Conservation (phyloP, 129 eudicot genomes). For the Helianthus annuus region DNA sequence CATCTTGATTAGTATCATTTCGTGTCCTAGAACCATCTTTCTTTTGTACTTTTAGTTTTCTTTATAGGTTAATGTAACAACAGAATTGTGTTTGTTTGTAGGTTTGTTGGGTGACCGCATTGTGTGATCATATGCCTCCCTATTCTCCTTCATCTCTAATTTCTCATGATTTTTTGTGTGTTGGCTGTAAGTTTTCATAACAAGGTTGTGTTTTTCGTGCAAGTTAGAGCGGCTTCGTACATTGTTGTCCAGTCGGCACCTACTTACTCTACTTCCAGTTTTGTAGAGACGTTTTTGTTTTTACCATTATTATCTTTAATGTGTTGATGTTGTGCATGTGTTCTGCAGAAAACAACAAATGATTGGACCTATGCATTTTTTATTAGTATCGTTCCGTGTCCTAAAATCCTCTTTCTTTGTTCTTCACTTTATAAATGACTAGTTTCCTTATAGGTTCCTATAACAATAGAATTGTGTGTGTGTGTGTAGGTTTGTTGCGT, state of each 20-base stretch:
- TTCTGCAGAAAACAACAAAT: not conserved
- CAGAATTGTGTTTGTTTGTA: no score
- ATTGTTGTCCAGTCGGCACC: not conserved
- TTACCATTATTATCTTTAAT: not conserved
- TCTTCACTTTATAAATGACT: not conserved
- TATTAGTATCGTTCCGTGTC: not conserved
- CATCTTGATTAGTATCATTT: no score
- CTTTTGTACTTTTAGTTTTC: no score
- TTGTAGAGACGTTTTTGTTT: not conserved
- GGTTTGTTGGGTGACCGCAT: no score
- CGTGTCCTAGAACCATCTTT: no score
- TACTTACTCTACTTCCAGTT: not conserved
- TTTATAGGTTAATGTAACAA: no score
- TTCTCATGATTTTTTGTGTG: not conserved
- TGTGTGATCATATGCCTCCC: no score
- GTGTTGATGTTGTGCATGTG: not conserved
- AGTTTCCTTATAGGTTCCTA: not conserved
- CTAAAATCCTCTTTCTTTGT: not conserved
- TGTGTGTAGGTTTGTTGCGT: constrained; percentile 1
- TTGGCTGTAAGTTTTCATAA: not conserved
- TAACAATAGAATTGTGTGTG: not conserved
- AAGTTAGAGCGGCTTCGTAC: not conserved
- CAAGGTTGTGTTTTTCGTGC: not conserved
- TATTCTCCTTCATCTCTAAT: no score
- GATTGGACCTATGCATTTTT: not conserved